Evolutionary conservation across 164 flowering plant species (phyloP).

Genomic region (Echeveria elegans): DNA sequence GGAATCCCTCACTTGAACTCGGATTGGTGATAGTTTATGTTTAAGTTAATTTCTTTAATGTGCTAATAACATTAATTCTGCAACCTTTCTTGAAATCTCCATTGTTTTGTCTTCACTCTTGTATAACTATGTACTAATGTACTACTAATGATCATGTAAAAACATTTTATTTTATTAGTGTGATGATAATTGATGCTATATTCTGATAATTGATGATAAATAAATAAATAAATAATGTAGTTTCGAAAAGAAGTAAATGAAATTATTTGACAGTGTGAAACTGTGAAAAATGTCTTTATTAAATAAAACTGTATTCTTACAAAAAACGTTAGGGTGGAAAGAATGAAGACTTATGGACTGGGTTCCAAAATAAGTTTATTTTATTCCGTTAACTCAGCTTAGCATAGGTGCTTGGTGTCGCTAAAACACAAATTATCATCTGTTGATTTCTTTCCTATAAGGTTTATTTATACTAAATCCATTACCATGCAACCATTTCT

Average conservation of each 20-base stretch:
- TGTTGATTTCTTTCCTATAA: neutral
- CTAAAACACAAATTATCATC: neutral
- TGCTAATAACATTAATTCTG: neutral
- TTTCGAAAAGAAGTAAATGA: too few relatives aligned
- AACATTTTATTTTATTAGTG: neutral
- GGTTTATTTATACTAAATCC: neutral
- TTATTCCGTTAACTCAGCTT: neutral
- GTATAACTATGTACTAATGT: neutral
- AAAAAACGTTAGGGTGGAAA: neutral
- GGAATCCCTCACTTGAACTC: neutral
- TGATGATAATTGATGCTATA: neutral
- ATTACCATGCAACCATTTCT: conserved; percentile 1
- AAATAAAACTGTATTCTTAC: too few relatives aligned
- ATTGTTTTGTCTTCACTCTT: neutral
- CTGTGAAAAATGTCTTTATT: too few relatives aligned
- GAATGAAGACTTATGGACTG: neutral
- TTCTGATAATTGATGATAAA: too few relatives aligned
- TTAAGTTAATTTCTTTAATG: neutral
- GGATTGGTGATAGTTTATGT: neutral
- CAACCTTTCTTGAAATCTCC: neutral
- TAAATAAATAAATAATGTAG: too few relatives aligned
- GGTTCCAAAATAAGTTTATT: neutral
- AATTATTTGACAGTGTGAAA: too few relatives aligned
- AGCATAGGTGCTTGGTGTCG: neutral
- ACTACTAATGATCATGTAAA: neutral